Conservation (phyloP, 1,284 basidiomycete genomes). For the Trametes versicolor region DNA sequence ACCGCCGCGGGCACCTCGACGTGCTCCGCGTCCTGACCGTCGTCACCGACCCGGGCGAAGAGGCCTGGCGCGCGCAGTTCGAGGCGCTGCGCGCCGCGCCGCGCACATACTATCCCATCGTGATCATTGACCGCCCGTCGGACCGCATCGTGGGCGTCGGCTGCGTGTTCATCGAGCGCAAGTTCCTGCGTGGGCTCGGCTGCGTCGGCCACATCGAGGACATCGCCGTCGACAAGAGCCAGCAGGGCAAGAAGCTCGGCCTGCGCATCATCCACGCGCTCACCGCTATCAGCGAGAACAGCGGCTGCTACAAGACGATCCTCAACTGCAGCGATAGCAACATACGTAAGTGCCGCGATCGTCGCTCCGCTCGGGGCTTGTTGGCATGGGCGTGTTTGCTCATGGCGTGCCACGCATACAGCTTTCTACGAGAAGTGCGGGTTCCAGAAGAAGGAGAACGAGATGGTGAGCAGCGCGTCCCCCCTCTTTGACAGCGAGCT, state of each 20-base stretch:
- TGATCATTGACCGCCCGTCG: constrained; percentile 79
- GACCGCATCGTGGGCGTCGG: constrained; percentile 90
- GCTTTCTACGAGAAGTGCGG: constrained; percentile 99
- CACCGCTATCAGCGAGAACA: constrained; percentile 78
- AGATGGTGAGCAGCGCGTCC: constrained; percentile 72
- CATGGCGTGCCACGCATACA: constrained; percentile 46
- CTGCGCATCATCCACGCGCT: constrained; percentile 88
- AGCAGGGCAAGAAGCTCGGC: constrained; percentile 93
- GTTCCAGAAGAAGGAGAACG: constrained; percentile 86
- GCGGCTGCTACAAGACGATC: constrained; percentile 95
- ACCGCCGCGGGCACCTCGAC: constrained; percentile 83
- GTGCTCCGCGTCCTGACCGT: constrained; percentile 86
- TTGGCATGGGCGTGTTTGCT: constrained; percentile 2
- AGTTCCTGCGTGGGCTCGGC: constrained; percentile 88
- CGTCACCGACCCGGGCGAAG: constrained; percentile 80
- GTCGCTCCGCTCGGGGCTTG: constrained; percentile 20
- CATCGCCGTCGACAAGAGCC: constrained; percentile 89
- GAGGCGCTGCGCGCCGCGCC: constrained; percentile 61
- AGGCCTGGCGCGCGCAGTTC: constrained; percentile 78
- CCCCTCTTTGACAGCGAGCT: background rate
- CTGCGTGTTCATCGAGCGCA: constrained; percentile 89
- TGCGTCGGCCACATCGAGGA: constrained; percentile 97
- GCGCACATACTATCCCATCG: constrained; percentile 85
- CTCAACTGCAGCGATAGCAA: constrained; percentile 94
- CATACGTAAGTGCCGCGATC: constrained; percentile 73